Evolutionary conservation across 805 yeast species (phyloP).

Genomic region (Saccharomycopsis fermentans): DNA sequence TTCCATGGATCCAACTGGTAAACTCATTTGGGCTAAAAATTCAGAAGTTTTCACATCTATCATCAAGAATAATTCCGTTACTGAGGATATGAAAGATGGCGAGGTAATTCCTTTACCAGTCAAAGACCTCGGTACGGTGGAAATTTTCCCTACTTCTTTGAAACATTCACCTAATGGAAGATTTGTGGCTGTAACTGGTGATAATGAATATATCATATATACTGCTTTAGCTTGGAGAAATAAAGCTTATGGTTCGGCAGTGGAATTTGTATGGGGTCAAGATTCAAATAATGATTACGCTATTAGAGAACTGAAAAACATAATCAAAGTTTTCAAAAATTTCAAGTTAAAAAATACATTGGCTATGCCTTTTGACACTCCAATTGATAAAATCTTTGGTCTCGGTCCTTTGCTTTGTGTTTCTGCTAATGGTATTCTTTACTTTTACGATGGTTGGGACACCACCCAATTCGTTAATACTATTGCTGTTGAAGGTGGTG

Average conservation of each 20-base stretch:
- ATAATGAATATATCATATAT: slow-evolving; percentile 92
- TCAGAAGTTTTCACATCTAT: slow-evolving; percentile 81
- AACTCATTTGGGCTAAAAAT: slow-evolving; percentile 83
- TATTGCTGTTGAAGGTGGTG: slow-evolving; percentile 70
- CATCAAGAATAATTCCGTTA: slow-evolving; percentile 44
- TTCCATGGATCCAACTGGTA: slow-evolving; percentile 90
- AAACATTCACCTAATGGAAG: slow-evolving; percentile 95
- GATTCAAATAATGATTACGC: slow-evolving; percentile 77
- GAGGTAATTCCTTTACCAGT: slow-evolving; percentile 66
- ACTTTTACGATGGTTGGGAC: slow-evolving; percentile 86
- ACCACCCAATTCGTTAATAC: slow-evolving; percentile 74
- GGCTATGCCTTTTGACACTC: slow-evolving; percentile 54
- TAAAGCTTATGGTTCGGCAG: slow-evolving; percentile 81
- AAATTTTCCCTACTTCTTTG: slow-evolving; percentile 80
- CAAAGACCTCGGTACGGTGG: slow-evolving; percentile 91
- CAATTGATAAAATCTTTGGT: slow-evolving; percentile 72
- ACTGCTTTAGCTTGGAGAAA: slow-evolving; percentile 98
- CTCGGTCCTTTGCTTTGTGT: slow-evolving; percentile 77
- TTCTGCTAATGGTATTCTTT: slow-evolving; percentile 63
- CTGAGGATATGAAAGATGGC: slow-evolving; percentile 67
- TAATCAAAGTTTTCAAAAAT: slow-evolving; percentile 67
- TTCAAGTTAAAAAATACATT: slow-evolving; percentile 68
- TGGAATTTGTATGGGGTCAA: slow-evolving; percentile 90
- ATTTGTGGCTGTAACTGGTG: slow-evolving; percentile 94
- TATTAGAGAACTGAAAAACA: slow-evolving; percentile 55